Evolutionary conservation across 495 filamentous ascomycete genomes (phyloP), one percentile per base, ranked within the genome.

Genomic region (Penicillium atrosanguineum): DNA sequence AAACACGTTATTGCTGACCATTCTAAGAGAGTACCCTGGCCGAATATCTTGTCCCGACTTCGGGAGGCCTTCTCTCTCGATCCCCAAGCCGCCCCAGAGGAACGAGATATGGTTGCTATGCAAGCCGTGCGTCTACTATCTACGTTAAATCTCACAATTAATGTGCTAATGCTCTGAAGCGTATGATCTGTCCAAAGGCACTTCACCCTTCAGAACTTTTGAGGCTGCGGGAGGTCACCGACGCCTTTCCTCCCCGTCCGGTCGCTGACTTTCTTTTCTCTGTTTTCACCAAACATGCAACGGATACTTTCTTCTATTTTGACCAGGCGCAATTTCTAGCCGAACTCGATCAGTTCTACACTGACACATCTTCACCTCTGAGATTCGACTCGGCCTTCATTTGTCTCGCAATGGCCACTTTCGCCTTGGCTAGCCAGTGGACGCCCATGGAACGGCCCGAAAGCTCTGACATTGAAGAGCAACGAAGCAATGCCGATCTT

Each of bases 371-470:
- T 16, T 64, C 47, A 3, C 31, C 52, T 19, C 37, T 56, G 23
- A 52, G 54, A 39, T 56, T 31, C 16, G 58, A 54, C n/a, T 37
- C 52, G 12, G 52, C 39, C 15, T 64, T 64, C 42, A 42, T 64
- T 0, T 64, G 58, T 40, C 51, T 64, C 20, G 47, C 39, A 6
- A 44, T 68, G 28, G 56, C 54, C 12, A 47, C 49, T 6, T 63
- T 68, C 34, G 64, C 64, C 0, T 42, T 68, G 21, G 62, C 58
- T 3, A 68, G 64, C 34, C 64, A 68, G 20, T 68, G 55, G 55
- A 59, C 59, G 19, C 38, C 50, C 0, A 43, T 65, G 6, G 58
- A 59, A 39, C 52, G 48, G 37, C 61, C 58, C 9, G 49, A 61
- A 8, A 46, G 42, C 9, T 28, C 21, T 14, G 39, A 7, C 6